These are phyloP conservation scores for Rhodotorula sp. DNA, from an alignment of 1,284 basidiomycete genomes.

Conservation along the genomic window DNA sequence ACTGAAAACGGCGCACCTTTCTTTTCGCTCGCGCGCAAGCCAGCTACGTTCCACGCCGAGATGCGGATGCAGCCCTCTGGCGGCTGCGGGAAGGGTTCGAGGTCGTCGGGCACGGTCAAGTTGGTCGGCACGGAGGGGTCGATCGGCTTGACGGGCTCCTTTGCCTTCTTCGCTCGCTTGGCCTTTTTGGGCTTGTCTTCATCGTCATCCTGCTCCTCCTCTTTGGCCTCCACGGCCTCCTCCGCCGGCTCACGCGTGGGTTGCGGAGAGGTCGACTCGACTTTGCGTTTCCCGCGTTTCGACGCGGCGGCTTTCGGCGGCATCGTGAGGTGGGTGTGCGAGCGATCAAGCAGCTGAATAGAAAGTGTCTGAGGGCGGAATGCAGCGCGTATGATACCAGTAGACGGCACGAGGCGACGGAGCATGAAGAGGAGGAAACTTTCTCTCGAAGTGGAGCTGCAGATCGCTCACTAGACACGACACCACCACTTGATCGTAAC, in stretches of 20 bases:
- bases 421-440: too few relatives aligned
- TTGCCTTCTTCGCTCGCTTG: constrained; percentile 35
- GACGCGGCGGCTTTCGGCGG: constrained; percentile 14
- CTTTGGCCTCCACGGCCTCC: not conserved
- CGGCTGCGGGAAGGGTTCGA: constrained; percentile 28
- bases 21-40: constrained; percentile 42
- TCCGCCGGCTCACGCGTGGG: not conserved
- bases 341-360: not conserved
- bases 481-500: too few relatives aligned
- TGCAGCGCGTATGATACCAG: not conserved
- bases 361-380: not conserved
- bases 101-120: constrained; percentile 40
- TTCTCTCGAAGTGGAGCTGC: too few relatives aligned
- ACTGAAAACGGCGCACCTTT: constrained; percentile 31
- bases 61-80: constrained; percentile 35
- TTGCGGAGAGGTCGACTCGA: not conserved
- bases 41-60: constrained; percentile 43
- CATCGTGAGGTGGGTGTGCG: not conserved
- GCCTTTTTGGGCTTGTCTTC: constrained; percentile 10
- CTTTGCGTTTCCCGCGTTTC: constrained; percentile 3
- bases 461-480: too few relatives aligned
- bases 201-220: not conserved
- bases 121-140: constrained; percentile 42
- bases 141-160: constrained; percentile 43
- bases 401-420: not conserved